Conservation (phyloP, 371 early-diverging fungal genomes). For the Mucor plumbeus region DNA sequence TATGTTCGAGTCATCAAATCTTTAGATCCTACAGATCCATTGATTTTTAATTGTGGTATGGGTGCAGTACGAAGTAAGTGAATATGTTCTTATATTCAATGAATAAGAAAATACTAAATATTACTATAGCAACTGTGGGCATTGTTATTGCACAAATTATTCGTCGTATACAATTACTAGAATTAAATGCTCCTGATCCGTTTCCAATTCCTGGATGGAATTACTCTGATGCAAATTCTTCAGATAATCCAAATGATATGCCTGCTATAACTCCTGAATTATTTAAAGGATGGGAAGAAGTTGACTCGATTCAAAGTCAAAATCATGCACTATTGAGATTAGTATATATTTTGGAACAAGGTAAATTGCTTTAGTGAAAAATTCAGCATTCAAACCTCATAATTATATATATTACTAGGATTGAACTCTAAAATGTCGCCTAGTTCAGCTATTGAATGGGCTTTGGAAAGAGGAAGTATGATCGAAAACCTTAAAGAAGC, state of each 20-base stretch:
- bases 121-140: conserved; percentile 60
- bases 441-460: conserved; percentile 66
- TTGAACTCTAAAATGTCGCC: conserved; percentile 44
- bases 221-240: conserved; percentile 21
- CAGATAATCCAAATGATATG: conserved; percentile 6
- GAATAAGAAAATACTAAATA: too few species aligned
- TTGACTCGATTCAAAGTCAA: conserved; percentile 44
- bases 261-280: conserved; percentile 23
- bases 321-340: conserved; percentile 59
- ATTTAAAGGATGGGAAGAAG: conserved; percentile 42
- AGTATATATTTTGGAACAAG: conserved; percentile 62
- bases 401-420: conserved; percentile 14
- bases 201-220: conserved; percentile 44
- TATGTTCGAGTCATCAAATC: conserved; percentile 58
- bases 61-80: conserved; percentile 68
- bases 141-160: conserved; percentile 65
- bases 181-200: conserved; percentile 46
- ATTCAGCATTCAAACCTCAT: background rate
- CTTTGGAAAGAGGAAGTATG: conserved; percentile 52
- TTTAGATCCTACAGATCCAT: conserved; percentile 47
- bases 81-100: too few species aligned
- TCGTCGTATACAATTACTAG: conserved; percentile 55
- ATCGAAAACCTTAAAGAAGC: conserved; percentile 64
- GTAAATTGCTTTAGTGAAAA: conserved; percentile 20
- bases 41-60: conserved; percentile 78